Evolutionary conservation across 129 eudicot genomes (phyloP), one percentile per base, ranked within the genome.

Genomic region (Helichrysum umbraculigerum): DNA sequence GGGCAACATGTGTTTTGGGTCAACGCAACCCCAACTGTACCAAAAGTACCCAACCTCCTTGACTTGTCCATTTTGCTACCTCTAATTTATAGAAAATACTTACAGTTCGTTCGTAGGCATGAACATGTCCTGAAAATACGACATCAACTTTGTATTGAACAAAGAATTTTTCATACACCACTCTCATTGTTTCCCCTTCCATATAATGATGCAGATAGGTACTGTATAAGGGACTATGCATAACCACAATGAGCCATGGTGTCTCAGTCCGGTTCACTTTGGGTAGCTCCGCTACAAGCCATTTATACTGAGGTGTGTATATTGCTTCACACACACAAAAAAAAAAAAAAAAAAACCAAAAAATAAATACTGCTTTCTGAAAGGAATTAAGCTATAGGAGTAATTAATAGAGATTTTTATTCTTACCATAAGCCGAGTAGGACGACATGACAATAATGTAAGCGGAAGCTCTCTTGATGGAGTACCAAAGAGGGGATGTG

Each of bases 111-210:
- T 94, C 99, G 7, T 94, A 94, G 15, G 99, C 96, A 70, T 94
- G 99, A 37, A 94, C 99, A 50, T 94, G 99, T 61, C 99, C 99
- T 29, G 99, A 86, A 82, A 94, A 91, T 62, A 94, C 90, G 21
- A 87, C 94, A 64, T 94, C 99, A 25, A 91, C 97, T 68, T 91
- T 87, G 82, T 94, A 87, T 74, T 87, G 34, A 68, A 94, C 99
- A 42, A 89, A 86, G 81, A 72, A 91, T 6, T 87, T 58, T 74
- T 94, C 99, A 12, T 87, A 94, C 80, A 88, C 77, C 20, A 94
- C 99, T 76, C 99, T 84, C 99, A 94, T 94, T 7, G 89, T 85
- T 87, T 94, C 99, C 15, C 97, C 99, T 84, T 94, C 99, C 99
- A 94, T 94, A 66, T 82, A 94, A 79, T 91, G 97, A 85, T 91